Base-by-base conservation (phyloP, 2,329 filamentous ascomycete genomes). In the Byssoonygena ceratinophila region DNA sequence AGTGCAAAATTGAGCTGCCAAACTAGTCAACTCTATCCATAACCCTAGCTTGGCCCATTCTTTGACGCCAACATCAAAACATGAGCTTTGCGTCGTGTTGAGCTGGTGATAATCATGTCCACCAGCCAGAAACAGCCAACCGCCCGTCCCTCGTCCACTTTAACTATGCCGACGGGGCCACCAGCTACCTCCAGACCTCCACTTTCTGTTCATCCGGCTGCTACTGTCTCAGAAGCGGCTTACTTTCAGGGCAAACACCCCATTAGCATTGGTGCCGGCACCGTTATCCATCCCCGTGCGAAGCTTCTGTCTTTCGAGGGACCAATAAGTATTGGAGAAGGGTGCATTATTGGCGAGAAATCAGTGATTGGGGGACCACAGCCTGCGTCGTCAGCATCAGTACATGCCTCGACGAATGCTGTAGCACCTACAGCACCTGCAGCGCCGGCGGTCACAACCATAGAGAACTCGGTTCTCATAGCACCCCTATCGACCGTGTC, bases 281-380 rank as follows among this genome's bases (percentile, higher is more conserved):
- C 81, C 2, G 79, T 96, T 5, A 71, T 98, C n/a, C 91, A 97
- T 63, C 90, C 92, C 1, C 86, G 90, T 46, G 80, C 83, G 14
- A 82, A 83, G 56, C 78, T 96, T 53, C 85, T 89, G 62, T 84
- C 91, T 7, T 81, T 82, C 53, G 76, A 84, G 48, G 88, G 88
- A 3, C 83, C 88, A 40, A 82, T 97, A 59, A 82, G 82, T 25
- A 79, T 94, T 55, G 89, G 90, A 23, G 82, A 87, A 54, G 82
- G 84, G 49, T 92, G 86, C 61, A 85, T 95, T 43, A 76, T 97
- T 40, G 81, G 85, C 59, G 92, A 97, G 62, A 74, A 74, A 56
- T 65, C 61, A 41, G 55, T 68, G 0, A 68, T 74, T 23, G 72
- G 72, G 1, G 59, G 7, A 71, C 74, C 20, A 65, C 86, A 31